Percentiles rank a stretch among this genome's conserved stretches.
Conservation (phyloP, 495 filamentous ascomycete genomes). For the Chaetomium fimeti region DNA sequence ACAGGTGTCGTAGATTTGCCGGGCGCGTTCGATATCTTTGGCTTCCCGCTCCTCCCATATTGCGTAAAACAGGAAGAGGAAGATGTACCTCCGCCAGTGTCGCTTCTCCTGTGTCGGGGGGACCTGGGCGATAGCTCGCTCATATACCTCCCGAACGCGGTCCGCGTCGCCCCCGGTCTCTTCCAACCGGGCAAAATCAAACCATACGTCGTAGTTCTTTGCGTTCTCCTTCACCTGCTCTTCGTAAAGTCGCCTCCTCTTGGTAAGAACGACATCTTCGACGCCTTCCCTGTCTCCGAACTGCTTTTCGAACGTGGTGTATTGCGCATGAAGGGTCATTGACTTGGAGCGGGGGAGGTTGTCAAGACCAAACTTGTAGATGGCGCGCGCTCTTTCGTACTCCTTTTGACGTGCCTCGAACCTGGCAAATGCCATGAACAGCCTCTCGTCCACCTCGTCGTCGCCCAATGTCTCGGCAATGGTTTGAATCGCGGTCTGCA, state of each 20-base stretch:
- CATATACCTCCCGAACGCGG: constrained; percentile 86
- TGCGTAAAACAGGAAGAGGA: constrained; percentile 97
- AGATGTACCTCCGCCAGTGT: constrained; percentile 96
- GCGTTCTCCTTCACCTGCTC: constrained; percentile 89
- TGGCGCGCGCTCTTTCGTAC: constrained; percentile 89
- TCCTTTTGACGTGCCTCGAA: constrained; percentile 94
- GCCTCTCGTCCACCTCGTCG: constrained; percentile 92
- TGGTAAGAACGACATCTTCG: constrained; percentile 92
- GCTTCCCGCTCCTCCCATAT: constrained; percentile 87
- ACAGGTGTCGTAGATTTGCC: constrained; percentile 87
- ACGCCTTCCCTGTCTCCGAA: constrained; percentile 92
- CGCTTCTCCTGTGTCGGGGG: constrained; percentile 95
- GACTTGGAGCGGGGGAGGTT: constrained; percentile 86
- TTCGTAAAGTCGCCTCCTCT: constrained; percentile 89
- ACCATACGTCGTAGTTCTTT: constrained; percentile 94
- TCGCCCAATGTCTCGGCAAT: constrained; percentile 90
- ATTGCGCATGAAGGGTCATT: constrained; percentile 79
- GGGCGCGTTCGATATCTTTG: constrained; percentile 74
- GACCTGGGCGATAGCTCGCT: constrained; percentile 92
- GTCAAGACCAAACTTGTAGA: constrained; percentile 95
- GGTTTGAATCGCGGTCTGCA: constrained; percentile 82
- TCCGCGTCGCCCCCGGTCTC: constrained; percentile 78
- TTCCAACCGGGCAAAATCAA: constrained; percentile 90
- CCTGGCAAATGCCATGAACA: constrained; percentile 89
- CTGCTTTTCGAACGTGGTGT: constrained; percentile 98